Percentiles rank a stretch among this genome's conserved stretches.
Conservation (phyloP, 306 rosid species). For the Sesbania bispinosa region DNA sequence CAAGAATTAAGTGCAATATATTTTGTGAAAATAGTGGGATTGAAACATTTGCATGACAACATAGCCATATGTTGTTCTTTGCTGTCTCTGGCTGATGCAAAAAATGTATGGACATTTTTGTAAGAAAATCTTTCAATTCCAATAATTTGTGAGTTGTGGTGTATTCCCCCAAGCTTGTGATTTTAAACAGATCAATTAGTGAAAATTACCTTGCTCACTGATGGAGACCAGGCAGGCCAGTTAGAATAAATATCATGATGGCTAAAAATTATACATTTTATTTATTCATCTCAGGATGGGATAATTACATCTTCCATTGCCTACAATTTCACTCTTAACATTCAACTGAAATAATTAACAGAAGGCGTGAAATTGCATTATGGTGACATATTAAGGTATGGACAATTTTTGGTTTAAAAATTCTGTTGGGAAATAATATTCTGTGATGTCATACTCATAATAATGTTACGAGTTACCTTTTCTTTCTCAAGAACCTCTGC, state of each 20-base stretch:
- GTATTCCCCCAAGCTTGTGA: constrained; percentile 9
- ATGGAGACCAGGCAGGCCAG: not conserved
- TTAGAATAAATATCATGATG: not conserved
- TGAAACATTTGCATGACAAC: constrained; percentile 2
- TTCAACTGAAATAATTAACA: constrained; percentile 14
- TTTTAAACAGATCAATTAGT: not conserved
- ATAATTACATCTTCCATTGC: constrained; percentile 9
- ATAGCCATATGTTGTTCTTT: not conserved
- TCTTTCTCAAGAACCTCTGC: constrained; percentile 86
- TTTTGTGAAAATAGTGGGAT: not conserved
- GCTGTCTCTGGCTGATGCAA: constrained; percentile 5
- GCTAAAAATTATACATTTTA: not conserved
- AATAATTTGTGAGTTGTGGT: not conserved
- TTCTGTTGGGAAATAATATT: not conserved
- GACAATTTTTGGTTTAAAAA: not conserved
- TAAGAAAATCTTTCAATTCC: not conserved
- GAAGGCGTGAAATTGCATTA: not conserved
- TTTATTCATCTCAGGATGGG: not conserved
- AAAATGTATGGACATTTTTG: not conserved
- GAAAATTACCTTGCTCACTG: not conserved
- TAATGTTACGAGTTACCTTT: constrained; percentile 53
- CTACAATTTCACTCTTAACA: not conserved
- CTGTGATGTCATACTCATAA: constrained; percentile 1
- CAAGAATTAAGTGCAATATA: constrained; percentile 1
- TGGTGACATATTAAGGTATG: not conserved